phyloP scores from a whole-genome alignment of 495 filamentous ascomycete species.

The Daldinia loculata region DNA sequence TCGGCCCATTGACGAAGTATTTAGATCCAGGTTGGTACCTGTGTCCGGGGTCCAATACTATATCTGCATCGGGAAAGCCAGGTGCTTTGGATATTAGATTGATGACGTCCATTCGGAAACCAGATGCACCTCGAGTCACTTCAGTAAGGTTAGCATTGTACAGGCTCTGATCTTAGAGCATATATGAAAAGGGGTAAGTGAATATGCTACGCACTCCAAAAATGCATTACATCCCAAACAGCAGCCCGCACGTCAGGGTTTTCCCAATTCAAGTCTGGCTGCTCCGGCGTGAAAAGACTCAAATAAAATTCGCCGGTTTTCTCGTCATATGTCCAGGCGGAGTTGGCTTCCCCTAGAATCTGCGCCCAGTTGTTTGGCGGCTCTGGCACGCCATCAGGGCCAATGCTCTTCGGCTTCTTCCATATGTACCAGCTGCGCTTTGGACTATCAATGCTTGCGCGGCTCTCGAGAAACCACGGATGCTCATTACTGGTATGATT shows the following conservation, averaged over 20 bases:
- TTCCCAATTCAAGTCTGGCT: conserved; percentile 75
- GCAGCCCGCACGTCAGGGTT: conserved; percentile 64
- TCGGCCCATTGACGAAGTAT: conserved; percentile 67
- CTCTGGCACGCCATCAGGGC: conserved; percentile 57
- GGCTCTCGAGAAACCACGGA: conserved; percentile 69
- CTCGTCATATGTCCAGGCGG: conserved; percentile 68
- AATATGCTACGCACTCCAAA: conserved; percentile 55
- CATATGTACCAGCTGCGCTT: conserved; percentile 73
- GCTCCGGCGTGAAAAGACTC: conserved; percentile 64
- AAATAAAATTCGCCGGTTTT: conserved; percentile 67
- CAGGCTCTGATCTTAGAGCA: neutral
- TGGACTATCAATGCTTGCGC: conserved; percentile 57
- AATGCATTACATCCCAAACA: conserved; percentile 66
- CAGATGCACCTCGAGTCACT: conserved; percentile 63
- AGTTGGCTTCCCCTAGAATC: conserved; percentile 64
- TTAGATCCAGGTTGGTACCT: conserved; percentile 62
- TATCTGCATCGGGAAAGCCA: conserved; percentile 64
- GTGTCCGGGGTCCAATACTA: conserved; percentile 54
- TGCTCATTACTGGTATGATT: conserved; percentile 73
- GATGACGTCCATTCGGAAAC: conserved; percentile 73
- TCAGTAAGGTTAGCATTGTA: neutral
- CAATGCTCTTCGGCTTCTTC: conserved; percentile 61
- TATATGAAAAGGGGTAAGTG: neutral
- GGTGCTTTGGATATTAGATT: conserved; percentile 70
- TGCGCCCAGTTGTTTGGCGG: conserved; percentile 71